Base-by-base conservation (phyloP, 2,329 filamentous ascomycete genomes). In the Fusarium pininemorale region DNA sequence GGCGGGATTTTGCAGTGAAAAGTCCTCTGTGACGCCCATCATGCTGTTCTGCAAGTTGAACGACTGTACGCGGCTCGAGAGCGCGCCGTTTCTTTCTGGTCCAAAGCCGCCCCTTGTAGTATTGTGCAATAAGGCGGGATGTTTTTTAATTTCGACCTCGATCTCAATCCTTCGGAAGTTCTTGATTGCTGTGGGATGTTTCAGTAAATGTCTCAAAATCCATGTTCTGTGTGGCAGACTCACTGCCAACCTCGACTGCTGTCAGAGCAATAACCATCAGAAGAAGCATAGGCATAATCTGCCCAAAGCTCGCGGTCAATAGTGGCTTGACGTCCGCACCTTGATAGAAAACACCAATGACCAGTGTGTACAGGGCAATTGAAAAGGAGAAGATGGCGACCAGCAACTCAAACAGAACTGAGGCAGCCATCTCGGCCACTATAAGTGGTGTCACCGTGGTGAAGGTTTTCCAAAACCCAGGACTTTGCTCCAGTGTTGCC, bases 271-370 rank as follows among this genome's bases (percentile, higher is more conserved):
- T 63, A 15, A 71, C 66, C 15, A 71, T 20, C 2, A 74, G 47
- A 15, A 74, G 41, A 38, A 73, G 61, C 35, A 74, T 70, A 22
- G 70, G 70, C 70, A 73, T 56, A 28, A 74, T 74, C 38, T 73
- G 67, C n/a, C 41, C 55, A 41, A 63, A 69, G 24, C 35, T 55
- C 11, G 38, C 35, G 14, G 37, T 41, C 10, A 70, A 39, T 26
- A 70, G 45, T 22, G 60, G 38, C 37, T 53, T 39, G 30, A 39
- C 47, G 20, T 62, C 56, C 6, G 69, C 47, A 12, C n/a, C 56
- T 30, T 44, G 24, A 12, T 65, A 32, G 30, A 70, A 59, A 35
- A 70, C 24, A 18, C 60, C 42, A 26, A 26, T 22, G 14, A 35
- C 26, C 38, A 73, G 35, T 15, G 67, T 58, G 32, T 70, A 70